Evolutionary conservation across 257 asterid species (phyloP), one percentile per base, ranked within the genome.

Genomic region (Petunia axillaris): DNA sequence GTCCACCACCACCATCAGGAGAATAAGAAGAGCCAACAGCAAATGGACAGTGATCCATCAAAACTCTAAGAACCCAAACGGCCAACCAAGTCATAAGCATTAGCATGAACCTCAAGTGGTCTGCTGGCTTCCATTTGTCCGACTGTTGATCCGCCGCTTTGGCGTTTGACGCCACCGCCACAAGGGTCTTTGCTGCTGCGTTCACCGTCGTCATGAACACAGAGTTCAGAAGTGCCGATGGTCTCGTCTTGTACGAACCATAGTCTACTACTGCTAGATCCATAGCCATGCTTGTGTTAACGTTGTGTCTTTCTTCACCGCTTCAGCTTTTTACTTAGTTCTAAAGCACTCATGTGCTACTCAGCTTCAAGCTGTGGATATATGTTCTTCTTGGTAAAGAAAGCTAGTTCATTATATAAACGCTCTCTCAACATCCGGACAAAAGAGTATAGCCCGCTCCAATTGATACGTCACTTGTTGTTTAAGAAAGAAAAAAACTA

Each of bases 31-130:
- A 11, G 8, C 7, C 11, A 7, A 4, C 16, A 38, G 76, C 53
- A 1, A 79, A 82, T 9, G 87, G 87, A 7, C 77, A 79, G 53
- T 85, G 83, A 60, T 85, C 87, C 85, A 85, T 85, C 9, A 85
- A 54, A 8, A 82, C 74, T 58, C 83, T 81, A 7, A 85, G 85
- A 65, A 66, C 82, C 87, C 82, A 85, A 65, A 82, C 85, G 0
- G 84, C 77, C 4, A 82, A 50, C 87, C 87, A 85, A 65, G 83
- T 75, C 77, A 79, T 85, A 36, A 85, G 77, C 85, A 85, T 85
- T 16, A 75, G 1, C 83, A 85, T 66, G 63, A 82, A 85, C 71
- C 87, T 79, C 65, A 85, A 0, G 52, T 85, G 87, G 77, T 82
- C 87, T 0, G 68, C 50, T 1, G 81, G 71, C 50, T 48, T 85